Evolutionary conservation across 495 filamentous ascomycete genomes (phyloP), one percentile per base, ranked within the genome.

Genomic region (Staphylotrichum tortipilum): DNA sequence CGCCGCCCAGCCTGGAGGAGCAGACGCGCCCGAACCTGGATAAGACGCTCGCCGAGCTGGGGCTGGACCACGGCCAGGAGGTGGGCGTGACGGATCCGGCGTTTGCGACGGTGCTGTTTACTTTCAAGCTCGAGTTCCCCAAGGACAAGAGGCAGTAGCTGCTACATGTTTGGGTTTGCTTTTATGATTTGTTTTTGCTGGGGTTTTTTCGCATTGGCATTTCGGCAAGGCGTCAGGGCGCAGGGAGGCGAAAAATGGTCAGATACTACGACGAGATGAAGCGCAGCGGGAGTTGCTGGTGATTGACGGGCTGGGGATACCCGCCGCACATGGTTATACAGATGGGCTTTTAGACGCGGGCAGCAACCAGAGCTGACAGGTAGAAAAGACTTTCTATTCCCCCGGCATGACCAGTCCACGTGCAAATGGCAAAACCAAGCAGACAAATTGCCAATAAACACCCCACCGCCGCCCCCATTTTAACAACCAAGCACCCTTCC

Each of bases 11-110:
- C 52, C 68, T 98, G 47, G 85, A 89, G 62, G 81, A 86, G 69
- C 77, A 85, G 62, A 95, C 90, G 3, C 70, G 85, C 44, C 77
- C 78, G 23, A 95, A 99, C 66, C 68, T 99, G 55, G 74, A 75
- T 36, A 85, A 85, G 70, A 94, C 82, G 62, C 57, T 83, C 22
- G 40, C 52, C 35, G 70, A 65, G 8, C 66, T 94, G 45, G 73
- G 73, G 18, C 40, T 76, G 41, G 59, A 61, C 30, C 58, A 65
- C n/a, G 71, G 71, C 9, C 63, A 73, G 34, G 73, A 80, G 56
- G 75, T 96, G 49, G 87, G 74, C 15, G 83, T 96, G 28, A 86
- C 84, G 18, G 90, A 96, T 63, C 82, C 85, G 30, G 86, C 87
- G 12, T 89, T 90, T 60, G 73, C 74, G 69, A 77, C 64, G 67